Conservation (phyloP, 1,139 yeast species). For the Yamadazyma triangularis region DNA sequence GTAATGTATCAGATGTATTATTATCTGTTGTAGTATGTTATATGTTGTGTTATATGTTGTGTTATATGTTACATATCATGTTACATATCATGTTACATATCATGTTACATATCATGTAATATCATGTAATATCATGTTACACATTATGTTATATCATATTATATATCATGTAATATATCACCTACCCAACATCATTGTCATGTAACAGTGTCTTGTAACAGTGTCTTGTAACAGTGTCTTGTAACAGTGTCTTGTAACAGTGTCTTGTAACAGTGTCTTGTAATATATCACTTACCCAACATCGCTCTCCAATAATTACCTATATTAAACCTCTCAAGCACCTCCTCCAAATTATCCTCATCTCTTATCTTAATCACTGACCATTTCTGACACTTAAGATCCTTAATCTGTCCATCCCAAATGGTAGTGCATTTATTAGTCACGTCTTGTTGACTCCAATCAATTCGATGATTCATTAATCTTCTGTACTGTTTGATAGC, state of each 20-base stretch:
- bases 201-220: too few relatives aligned
- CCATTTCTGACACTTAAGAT: slow-evolving; percentile 59
- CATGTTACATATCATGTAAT: too few relatives aligned
- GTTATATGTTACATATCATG: too few relatives aligned
- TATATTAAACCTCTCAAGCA: slow-evolving; percentile 46
- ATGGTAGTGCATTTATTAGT: slow-evolving; percentile 50
- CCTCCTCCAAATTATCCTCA: slow-evolving; percentile 52
- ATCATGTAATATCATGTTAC: too few relatives aligned
- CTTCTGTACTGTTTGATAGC: slow-evolving; percentile 58
- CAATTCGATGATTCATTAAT: slow-evolving; percentile 57
- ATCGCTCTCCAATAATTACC: slow-evolving; percentile 64
- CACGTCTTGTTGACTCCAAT: slow-evolving; percentile 55
- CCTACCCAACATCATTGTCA: too few relatives aligned
- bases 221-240: too few relatives aligned
- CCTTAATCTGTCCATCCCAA: slow-evolving; percentile 74
- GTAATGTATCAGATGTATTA: too few relatives aligned
- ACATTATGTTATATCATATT: too few relatives aligned
- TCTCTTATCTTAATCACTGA: slow-evolving; percentile 44
- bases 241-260: too few relatives aligned
- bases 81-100: too few relatives aligned
- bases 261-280: too few relatives aligned
- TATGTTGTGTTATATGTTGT: background rate
- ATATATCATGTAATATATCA: too few relatives aligned
- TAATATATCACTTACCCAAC: background rate
- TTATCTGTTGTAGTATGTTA: background rate